Conservation (phyloP, 345 rosid genomes). For the Ceriops decandra region DNA sequence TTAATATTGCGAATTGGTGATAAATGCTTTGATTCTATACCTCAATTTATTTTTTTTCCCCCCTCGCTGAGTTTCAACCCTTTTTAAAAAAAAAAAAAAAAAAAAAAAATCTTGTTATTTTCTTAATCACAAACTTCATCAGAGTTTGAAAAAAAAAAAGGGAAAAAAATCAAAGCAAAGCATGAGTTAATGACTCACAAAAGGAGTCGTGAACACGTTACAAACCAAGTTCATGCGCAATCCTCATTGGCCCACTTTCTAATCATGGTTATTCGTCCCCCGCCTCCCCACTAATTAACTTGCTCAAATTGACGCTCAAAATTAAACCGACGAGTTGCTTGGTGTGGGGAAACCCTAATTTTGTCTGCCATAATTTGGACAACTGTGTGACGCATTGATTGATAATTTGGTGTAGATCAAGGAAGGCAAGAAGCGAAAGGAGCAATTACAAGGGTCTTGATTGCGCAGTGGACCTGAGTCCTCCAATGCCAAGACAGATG, state of each 20-base stretch:
- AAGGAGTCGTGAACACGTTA: not conserved
- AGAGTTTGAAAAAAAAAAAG: not conserved
- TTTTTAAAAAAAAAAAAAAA: too few relatives aligned
- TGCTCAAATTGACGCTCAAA: conserved; percentile 8
- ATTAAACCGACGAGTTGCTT: conserved; percentile 23
- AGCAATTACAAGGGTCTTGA: conserved; percentile 30
- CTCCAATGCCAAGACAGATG: conserved; percentile 4
- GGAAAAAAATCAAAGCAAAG: not conserved
- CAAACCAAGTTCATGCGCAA: conserved; percentile 12
- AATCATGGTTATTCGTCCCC: conserved; percentile 20
- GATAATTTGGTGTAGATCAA: conserved; percentile 41
- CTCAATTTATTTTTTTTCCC: too few relatives aligned
- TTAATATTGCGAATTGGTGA: too few relatives aligned
- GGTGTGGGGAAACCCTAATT: conserved; percentile 45
- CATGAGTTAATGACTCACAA: conserved; percentile 1
- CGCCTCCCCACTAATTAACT: conserved; percentile 24
- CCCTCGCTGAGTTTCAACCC: too few relatives aligned
- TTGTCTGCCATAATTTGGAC: conserved; percentile 49
- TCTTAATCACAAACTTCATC: too few relatives aligned
- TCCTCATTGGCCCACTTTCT: conserved; percentile 5
- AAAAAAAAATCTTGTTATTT: too few relatives aligned
- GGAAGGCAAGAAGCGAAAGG: conserved; percentile 33
- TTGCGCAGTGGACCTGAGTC: not conserved
- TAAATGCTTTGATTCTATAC: too few relatives aligned
- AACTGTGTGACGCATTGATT: conserved; percentile 14